Evolutionary conservation across 2,329 filamentous ascomycete species (phyloP).

Genomic region (Neopestalotiopsis rosae): DNA sequence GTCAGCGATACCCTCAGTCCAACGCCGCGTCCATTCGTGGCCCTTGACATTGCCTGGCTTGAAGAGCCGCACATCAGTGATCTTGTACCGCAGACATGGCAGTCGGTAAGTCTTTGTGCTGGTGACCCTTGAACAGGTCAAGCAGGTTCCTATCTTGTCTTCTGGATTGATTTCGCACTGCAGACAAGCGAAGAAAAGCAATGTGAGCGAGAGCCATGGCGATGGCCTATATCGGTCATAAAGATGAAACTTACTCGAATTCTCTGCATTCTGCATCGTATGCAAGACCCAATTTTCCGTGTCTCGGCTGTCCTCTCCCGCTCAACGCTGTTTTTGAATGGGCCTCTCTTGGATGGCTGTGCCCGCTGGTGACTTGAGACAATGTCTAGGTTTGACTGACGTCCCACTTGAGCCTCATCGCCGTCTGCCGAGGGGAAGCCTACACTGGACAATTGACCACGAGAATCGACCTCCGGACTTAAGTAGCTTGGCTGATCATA

Average conservation of each 20-base stretch:
- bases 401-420: conserved; percentile 24
- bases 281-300: conserved; percentile 62
- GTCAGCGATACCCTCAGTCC: conserved; percentile 60
- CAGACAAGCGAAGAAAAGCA: background rate
- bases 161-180: conserved; percentile 59
- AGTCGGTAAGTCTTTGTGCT: conserved; percentile 58
- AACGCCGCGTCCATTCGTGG: conserved; percentile 64
- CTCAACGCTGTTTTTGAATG: conserved; percentile 57
- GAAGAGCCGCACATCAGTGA: conserved; percentile 62
- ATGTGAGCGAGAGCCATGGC: conserved; percentile 22
- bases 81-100: conserved; percentile 65
- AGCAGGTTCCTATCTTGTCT: conserved; percentile 53
- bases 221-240: background rate
- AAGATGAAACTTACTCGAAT: conserved; percentile 56
- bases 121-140: conserved; percentile 58
- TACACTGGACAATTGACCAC: conserved; percentile 26
- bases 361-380: conserved; percentile 41
- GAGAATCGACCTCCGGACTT: conserved; percentile 10
- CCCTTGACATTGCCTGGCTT: conserved; percentile 64
- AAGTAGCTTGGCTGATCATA: conserved; percentile 10
- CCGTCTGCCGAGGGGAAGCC: conserved; percentile 23
- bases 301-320: conserved; percentile 62
- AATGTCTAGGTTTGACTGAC: conserved; percentile 36
- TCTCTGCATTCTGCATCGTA: conserved; percentile 66
- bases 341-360: conserved; percentile 51